Percentiles rank a stretch among this genome's conserved stretches.
These are phyloP conservation scores for Lophiostoma macrostomum DNA, from an alignment of 495 filamentous ascomycete genomes.

Conservation along the genomic window DNA sequence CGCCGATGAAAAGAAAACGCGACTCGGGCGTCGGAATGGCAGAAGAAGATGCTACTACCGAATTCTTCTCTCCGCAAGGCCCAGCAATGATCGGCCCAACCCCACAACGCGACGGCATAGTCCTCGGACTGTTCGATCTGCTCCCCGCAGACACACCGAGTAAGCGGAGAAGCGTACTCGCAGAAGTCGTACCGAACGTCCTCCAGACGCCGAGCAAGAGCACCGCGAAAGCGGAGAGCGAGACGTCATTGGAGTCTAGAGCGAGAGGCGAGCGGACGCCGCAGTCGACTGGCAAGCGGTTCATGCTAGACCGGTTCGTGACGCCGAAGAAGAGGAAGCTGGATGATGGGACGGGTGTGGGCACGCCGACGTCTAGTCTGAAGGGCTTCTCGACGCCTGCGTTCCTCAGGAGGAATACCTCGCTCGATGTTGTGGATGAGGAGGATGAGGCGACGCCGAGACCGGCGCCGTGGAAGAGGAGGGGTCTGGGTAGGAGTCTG, in stretches of 20 bases:
- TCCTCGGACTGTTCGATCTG: slow-evolving; percentile 89
- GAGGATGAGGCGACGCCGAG: slow-evolving; percentile 31
- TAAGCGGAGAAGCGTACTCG: slow-evolving; percentile 29
- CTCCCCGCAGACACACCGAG: slow-evolving; percentile 49
- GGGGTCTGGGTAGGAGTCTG: slow-evolving; percentile 62
- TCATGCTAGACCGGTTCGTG: slow-evolving; percentile 60
- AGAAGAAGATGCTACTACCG: neutral
- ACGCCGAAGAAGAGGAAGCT: slow-evolving; percentile 52
- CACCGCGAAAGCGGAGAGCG: slow-evolving; percentile 15
- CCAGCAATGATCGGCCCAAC: slow-evolving; percentile 67
- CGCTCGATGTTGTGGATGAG: slow-evolving; percentile 49
- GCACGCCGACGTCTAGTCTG: slow-evolving; percentile 50
- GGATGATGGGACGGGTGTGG: slow-evolving; percentile 31
- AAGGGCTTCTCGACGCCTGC: slow-evolving; percentile 65
- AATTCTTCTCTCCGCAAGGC: slow-evolving; percentile 18
- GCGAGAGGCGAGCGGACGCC: slow-evolving; percentile 57
- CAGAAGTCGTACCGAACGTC: slow-evolving; percentile 26
- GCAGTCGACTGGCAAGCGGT: slow-evolving; percentile 58
- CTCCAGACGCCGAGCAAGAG: slow-evolving; percentile 36
- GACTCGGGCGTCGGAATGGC: neutral
- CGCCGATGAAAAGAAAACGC: slow-evolving; percentile 37
- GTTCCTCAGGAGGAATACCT: slow-evolving; percentile 63
- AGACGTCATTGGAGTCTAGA: slow-evolving; percentile 17
- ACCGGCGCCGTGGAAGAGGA: slow-evolving; percentile 54
- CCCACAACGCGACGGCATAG: slow-evolving; percentile 81